Base-by-base conservation (phyloP, 148 eudicot genomes). In the Tetragonia tetragonoides region DNA sequence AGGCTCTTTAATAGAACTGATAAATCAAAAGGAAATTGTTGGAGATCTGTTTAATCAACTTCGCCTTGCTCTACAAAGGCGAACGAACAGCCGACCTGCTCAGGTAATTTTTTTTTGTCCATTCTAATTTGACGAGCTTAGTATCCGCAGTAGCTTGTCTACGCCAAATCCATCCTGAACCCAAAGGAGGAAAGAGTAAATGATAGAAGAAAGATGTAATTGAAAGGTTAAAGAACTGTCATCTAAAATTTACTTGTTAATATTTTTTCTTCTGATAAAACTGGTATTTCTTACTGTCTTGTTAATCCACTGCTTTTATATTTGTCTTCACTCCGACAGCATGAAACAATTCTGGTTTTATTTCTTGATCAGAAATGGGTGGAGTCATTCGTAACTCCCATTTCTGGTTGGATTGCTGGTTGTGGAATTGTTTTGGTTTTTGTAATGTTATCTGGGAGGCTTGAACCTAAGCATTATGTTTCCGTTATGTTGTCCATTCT, bases 1-100 rank as follows among this genome's bases (percentile, higher is more conserved):
- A 81, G 84, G 91, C 65, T 82, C 83, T 44, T 80, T 95, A 57
- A 89, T 95, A 82, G 99, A 95, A 80, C 91, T 95, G 72, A 82
- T 95, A 74, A 92, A 91, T 86, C 97, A 92, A 86, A 95, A 95
- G 80, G 99, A 95, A 82, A 90, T 95, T 75, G 87, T 95, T 23
- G 99, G 99, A 38, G 99, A 92, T 88, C 89, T 92, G 75, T 95
- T 95, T 79, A 95, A 95, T 86, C 99, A 95, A 87, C 97, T 95
- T 41, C 99, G 99, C 24, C 93, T 95, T 71, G 97, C 97, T 76
- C 84, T 92, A 66, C 99, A 95, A 74, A 88, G 99, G 87, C 88
- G 97, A 84, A 88, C 75, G 73, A 83, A 85, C 66, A 90, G 86
- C 41, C 94, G 99, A 60, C 96, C 99, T 74, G 99, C 99, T 84